These are phyloP conservation scores for Chaetomium tenue DNA, from an alignment of 495 filamentous ascomycete genomes.

Conservation along the genomic window DNA sequence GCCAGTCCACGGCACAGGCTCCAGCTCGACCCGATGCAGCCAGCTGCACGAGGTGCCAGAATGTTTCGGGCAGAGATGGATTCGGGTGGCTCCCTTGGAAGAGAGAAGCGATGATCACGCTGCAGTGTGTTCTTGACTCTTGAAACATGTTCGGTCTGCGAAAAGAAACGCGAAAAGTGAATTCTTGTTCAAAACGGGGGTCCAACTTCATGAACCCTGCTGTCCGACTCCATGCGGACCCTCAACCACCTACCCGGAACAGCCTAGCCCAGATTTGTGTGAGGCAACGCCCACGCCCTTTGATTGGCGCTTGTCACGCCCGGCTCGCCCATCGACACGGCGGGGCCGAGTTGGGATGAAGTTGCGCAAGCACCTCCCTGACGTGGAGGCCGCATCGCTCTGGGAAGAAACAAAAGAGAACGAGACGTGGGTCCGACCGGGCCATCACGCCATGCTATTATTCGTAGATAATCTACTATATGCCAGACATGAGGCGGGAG, in stretches of 20 bases:
- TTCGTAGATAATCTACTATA: constrained; percentile 3
- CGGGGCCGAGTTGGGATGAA: constrained; percentile 2
- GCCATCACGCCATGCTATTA: constrained; percentile 3
- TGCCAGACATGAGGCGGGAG: constrained; percentile 15
- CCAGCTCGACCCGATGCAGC: neutral
- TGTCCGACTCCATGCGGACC: constrained; percentile 17
- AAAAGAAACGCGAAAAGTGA: neutral
- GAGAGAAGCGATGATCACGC: no score
- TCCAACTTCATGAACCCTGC: constrained; percentile 17
- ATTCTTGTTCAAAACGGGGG: neutral
- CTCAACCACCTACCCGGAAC: constrained; percentile 42
- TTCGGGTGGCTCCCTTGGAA: no score
- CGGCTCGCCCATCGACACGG: constrained; percentile 27
- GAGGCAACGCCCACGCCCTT: constrained; percentile 19
- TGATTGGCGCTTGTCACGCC: constrained; percentile 29
- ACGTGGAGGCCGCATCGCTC: neutral
- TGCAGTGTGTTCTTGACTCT: neutral
- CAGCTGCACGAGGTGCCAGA: constrained; percentile 1
- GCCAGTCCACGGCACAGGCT: neutral
- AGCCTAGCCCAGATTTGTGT: constrained; percentile 34
- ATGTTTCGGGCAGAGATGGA: neutral
- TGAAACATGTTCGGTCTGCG: neutral
- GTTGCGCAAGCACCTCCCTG: neutral
- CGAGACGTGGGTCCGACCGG: neutral
- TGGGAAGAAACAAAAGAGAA: neutral